Base-by-base conservation (phyloP, 2,329 filamentous ascomycete genomes). In the Sporothrix variecibatus region DNA sequence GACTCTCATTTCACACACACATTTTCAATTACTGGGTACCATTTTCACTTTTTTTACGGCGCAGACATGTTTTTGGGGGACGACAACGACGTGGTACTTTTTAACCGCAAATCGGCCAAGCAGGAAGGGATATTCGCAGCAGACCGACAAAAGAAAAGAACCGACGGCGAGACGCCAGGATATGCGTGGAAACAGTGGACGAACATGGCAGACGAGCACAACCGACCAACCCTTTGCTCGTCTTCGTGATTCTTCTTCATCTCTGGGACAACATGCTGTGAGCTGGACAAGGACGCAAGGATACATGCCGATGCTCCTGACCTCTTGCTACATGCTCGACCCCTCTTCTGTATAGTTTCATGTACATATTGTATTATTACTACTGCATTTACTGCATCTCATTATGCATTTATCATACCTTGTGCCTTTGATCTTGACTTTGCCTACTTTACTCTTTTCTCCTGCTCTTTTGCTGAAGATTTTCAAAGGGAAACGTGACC, bases 281-380 rank as follows among this genome's bases (percentile, higher is more conserved):
- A 34, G 43, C 5, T 26, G 31, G 62, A 17, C 34, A 28, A 60
- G 28, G 60, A 43, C 26, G 11, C 28, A 49, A 68, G 64, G 23
- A 68, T 9, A 38, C 26, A 3, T n/a, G 26, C 43, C 3, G 11
- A 8, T 60, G 23, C 26, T 23, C 56, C 53, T 60, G 28, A n/a
- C 56, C 58, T 40, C 20, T 38, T 20, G 2, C 31, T 26, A 28
- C 43, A 53, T 64, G 56, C 40, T 71, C 15, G 49, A 28, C 26
- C 23, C 38, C 67, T 60, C 20, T 58, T 72, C 49, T 75, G 73
- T 75, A 75, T 75, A 74, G n/a, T 71, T 74, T 64, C 71, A 38
- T 75, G 74, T 76, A 75, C 74, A 76, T 76, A 76, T 56, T 74
- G 62, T 73, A 73, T 73, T 72, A 62, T 38, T 74, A 76, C 53